Percentiles rank a stretch among this genome's conserved stretches.
phyloP scores from a whole-genome alignment of 2,329 filamentous ascomycete species.

The Stagonosporopsis vannaccii region DNA sequence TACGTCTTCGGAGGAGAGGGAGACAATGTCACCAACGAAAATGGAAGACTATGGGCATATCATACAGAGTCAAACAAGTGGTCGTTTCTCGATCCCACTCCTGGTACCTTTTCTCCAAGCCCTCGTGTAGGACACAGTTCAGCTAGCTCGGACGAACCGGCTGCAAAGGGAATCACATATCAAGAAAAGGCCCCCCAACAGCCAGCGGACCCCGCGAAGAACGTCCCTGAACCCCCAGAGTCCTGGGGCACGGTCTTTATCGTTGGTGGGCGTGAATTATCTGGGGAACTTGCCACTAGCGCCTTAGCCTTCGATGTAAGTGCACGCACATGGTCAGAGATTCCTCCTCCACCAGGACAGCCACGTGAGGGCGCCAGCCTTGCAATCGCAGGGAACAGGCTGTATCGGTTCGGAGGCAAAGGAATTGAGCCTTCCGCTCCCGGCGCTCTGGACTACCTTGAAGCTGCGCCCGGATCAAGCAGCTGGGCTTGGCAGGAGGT shows the following conservation, averaged over 20 bases:
- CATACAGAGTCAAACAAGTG: conserved; percentile 52
- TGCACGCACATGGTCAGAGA: conserved; percentile 58
- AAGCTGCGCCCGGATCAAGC: conserved; percentile 44
- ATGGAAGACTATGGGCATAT: conserved; percentile 56
- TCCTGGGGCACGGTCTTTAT: conserved; percentile 61
- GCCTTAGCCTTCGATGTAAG: conserved; percentile 61
- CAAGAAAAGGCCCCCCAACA: conserved; percentile 49
- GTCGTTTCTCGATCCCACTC: conserved; percentile 49
- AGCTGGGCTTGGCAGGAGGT: conserved; percentile 46
- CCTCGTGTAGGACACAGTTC: conserved; percentile 48
- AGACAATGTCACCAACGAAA: conserved; percentile 37
- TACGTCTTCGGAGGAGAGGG: conserved; percentile 55
- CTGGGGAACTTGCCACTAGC: conserved; percentile 50
- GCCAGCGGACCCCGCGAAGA: conserved; percentile 50
- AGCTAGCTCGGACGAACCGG: conserved; percentile 51
- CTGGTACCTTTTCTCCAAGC: conserved; percentile 32
- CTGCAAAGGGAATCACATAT: conserved; percentile 41
- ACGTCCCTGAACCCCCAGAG: conserved; percentile 52
- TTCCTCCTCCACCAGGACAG: conserved; percentile 56
- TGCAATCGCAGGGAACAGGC: conserved; percentile 53
- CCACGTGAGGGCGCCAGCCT: conserved; percentile 49
- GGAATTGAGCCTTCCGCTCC: conserved; percentile 29
- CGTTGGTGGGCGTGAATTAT: conserved; percentile 53
- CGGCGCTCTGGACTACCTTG: conserved; percentile 39
- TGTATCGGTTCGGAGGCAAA: conserved; percentile 57